phyloP scores from a whole-genome alignment of 768 basidiomycete genomes.

The Lactarius tabidus region DNA sequence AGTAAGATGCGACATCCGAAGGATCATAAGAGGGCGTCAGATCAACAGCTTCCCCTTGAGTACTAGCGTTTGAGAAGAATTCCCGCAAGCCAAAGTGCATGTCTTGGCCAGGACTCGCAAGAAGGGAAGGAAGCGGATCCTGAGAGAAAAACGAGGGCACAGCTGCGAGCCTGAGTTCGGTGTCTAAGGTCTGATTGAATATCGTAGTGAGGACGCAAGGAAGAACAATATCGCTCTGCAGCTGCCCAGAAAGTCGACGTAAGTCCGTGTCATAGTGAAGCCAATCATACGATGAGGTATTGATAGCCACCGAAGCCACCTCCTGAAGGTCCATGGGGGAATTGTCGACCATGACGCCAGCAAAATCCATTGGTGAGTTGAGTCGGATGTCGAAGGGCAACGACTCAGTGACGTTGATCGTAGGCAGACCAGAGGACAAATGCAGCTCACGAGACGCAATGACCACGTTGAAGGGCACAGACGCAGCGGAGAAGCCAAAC shows the following conservation, averaged over 20 bases:
- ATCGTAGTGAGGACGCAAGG: slow-evolving; percentile 57
- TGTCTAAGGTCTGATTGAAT: slow-evolving; percentile 64
- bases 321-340: slow-evolving; percentile 52
- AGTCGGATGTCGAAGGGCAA: slow-evolving; percentile 50
- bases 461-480: slow-evolving; percentile 59
- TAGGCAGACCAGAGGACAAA: slow-evolving; percentile 45
- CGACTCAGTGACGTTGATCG: slow-evolving; percentile 66
- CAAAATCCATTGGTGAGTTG: slow-evolving; percentile 53
- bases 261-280: slow-evolving; percentile 53
- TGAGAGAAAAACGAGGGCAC: slow-evolving; percentile 70
- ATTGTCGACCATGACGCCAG: slow-evolving; percentile 61
- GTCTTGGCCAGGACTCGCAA: slow-evolving; percentile 46
- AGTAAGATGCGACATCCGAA: slow-evolving; percentile 42
- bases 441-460: slow-evolving; percentile 69
- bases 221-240: slow-evolving; percentile 49
- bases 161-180: slow-evolving; percentile 60
- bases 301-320: slow-evolving; percentile 53
- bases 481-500: slow-evolving; percentile 61
- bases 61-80: slow-evolving; percentile 53
- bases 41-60: slow-evolving; percentile 44
- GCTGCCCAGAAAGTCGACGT: slow-evolving; percentile 59
- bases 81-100: slow-evolving; percentile 52
- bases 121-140: slow-evolving; percentile 52
- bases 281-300: slow-evolving; percentile 57
- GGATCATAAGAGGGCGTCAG: slow-evolving; percentile 57